Percentiles rank a stretch among this genome's conserved stretches.
phyloP scores from a whole-genome alignment of 176 grass and related monocot genomes.

The Zoysia pacifica region DNA sequence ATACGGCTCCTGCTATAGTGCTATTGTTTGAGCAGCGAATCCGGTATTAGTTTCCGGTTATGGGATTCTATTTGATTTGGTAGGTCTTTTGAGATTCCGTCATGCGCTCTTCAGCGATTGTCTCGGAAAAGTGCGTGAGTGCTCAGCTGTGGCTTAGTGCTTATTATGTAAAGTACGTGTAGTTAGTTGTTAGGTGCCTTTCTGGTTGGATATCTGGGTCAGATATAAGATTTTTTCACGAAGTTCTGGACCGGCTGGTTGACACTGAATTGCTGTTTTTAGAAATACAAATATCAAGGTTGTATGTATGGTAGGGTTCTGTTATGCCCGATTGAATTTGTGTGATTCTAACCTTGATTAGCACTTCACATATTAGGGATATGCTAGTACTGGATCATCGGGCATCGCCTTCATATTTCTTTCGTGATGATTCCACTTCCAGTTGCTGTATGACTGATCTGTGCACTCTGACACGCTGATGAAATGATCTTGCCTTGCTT shows the following conservation, averaged over 20 bases:
- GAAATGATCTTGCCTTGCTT: constrained; percentile 17
- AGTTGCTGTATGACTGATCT: constrained; percentile 1
- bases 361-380: not conserved
- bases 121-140: constrained; percentile 30
- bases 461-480: not conserved
- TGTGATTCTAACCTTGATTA: not conserved
- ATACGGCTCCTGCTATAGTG: not conserved
- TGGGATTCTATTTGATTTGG: constrained; percentile 29
- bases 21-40: not conserved
- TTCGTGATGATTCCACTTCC: not conserved
- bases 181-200: constrained; percentile 38
- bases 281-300: constrained; percentile 12
- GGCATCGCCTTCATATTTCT: not conserved
- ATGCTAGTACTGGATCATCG: not conserved
- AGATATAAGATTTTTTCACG: constrained; percentile 40
- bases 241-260: not conserved
- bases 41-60: not conserved
- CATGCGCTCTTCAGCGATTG: constrained; percentile 14
- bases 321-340: not conserved
- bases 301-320: not conserved
- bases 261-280: constrained; percentile 8
- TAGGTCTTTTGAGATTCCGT: constrained; percentile 39
- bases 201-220: constrained; percentile 43
- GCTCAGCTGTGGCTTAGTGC: constrained; percentile 4
- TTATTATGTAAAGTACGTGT: constrained; percentile 34